phyloP scores from a whole-genome alignment of 2,329 filamentous ascomycete species.

The Ophiostoma montium region DNA sequence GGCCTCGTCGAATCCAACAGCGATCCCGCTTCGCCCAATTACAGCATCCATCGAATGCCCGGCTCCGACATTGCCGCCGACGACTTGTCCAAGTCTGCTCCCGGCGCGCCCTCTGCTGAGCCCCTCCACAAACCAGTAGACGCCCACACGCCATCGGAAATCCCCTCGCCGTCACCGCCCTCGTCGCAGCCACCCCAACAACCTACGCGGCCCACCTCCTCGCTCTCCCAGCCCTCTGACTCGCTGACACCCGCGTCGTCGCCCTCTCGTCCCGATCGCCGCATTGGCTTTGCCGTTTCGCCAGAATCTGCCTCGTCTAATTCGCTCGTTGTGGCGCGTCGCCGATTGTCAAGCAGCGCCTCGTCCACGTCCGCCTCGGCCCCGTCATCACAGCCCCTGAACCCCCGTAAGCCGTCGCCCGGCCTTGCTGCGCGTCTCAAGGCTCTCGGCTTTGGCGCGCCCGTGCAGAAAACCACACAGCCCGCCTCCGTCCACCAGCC shows the following conservation, averaged over 20 bases:
- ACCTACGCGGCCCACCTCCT: background rate
- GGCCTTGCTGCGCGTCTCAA: conserved; percentile 51
- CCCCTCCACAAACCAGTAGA: conserved; percentile 15
- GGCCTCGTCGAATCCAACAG: conserved; percentile 28
- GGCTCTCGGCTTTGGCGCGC: conserved; percentile 44
- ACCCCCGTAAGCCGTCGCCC: conserved; percentile 45
- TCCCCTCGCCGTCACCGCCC: background rate
- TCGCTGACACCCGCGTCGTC: conserved; percentile 7
- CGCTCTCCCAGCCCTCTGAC: background rate
- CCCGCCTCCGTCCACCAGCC: conserved; percentile 19
- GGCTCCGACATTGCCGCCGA: conserved; percentile 9
- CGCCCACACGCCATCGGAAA: conserved; percentile 9
- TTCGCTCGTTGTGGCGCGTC: background rate
- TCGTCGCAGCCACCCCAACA: background rate
- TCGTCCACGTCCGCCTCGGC: conserved; percentile 15
- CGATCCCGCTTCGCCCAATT: conserved; percentile 25
- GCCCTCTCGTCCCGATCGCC: conserved; percentile 8
- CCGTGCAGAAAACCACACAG: conserved; percentile 23
- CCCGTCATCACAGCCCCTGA: conserved; percentile 4
- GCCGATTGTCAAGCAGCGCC: background rate
- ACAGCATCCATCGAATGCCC: conserved; percentile 8
- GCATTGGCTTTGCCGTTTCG: conserved; percentile 9
- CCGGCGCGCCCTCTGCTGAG: background rate
- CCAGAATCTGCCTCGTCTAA: background rate
- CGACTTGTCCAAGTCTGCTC: conserved; percentile 4